Percentiles rank a stretch among this genome's conserved stretches.
These are phyloP conservation scores for Tulasnella sp. DNA, from an alignment of 768 basidiomycete genomes.

Conservation along the genomic window DNA sequence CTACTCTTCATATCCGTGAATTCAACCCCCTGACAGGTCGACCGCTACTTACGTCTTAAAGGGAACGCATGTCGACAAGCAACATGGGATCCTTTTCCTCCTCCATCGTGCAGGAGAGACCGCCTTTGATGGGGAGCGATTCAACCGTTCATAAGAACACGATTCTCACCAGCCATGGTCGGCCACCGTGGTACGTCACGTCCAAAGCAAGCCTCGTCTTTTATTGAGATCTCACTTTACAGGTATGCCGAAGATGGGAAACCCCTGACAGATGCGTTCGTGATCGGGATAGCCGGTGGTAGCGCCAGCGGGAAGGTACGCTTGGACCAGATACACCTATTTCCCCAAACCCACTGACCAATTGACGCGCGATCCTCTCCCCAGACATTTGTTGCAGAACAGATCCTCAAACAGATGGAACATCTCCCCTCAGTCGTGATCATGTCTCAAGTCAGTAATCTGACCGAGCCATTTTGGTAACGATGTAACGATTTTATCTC, in stretches of 20 bases:
- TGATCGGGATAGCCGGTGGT: slow-evolving; percentile 74
- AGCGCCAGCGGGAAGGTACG: slow-evolving; percentile 78
- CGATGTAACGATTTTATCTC: neutral
- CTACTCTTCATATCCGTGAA: no score
- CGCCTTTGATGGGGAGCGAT: no score
- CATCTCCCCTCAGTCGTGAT: slow-evolving; percentile 82
- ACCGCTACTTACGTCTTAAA: no score
- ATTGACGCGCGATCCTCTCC: slow-evolving; percentile 1
- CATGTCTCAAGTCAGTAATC: slow-evolving; percentile 56
- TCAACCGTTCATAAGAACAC: slow-evolving; percentile 55
- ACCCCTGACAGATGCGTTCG: slow-evolving; percentile 61
- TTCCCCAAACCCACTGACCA: neutral
- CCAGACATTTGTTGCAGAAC: slow-evolving; percentile 74
- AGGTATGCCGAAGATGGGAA: slow-evolving; percentile 69
- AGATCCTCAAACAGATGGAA: slow-evolving; percentile 70
- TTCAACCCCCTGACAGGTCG: no score
- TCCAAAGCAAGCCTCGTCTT: slow-evolving; percentile 1
- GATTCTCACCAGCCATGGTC: slow-evolving; percentile 68
- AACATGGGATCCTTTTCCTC: no score
- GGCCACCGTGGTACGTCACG: slow-evolving; percentile 59
- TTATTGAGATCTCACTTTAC: no score
- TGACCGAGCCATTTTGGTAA: slow-evolving; percentile 1
- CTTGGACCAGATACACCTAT: neutral
- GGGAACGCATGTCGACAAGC: no score
- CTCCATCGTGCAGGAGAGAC: no score